Base-by-base conservation (phyloP, 164 flowering plant species). In the Nymphaea colorata region DNA sequence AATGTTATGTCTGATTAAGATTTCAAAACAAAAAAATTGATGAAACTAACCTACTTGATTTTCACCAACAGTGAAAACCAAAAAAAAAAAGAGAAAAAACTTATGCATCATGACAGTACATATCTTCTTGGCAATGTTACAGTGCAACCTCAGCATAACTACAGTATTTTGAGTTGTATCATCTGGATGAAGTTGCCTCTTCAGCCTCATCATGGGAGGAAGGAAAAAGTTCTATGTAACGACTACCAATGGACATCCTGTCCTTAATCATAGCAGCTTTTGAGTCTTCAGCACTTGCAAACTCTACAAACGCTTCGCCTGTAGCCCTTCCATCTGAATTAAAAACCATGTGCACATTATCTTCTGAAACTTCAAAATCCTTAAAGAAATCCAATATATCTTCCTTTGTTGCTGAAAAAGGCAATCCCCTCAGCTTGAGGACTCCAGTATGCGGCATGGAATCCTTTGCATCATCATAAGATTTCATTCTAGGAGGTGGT, bases 251-350 rank as follows among this genome's bases (percentile, higher is more conserved):
- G 3, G 89, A 81, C 96, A 78, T 93, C 71, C 96, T 79, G 70
- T 93, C 98, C 74, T 85, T 89, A 10, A 71, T 77, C 98, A 93
- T 91, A 6, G 97, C 97, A 15, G 87, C 93, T 73, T 78, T 93
- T 12, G 97, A 87, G 67, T 93, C 93, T 53, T 88, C 93, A 4
- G 86, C 79, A 66, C 76, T 82, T 5, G 76, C 72, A 81, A 93
- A 93, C 82, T 93, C 89, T 66, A 90, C 98, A 83, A 75, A 87
- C 6, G 92, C 98, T 77, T 93, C 98, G 53, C 98, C 97, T 41
- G 91, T 81, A 4, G 90, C 82, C 76, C 96, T 83, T 43, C 98
- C 96, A 4, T 86, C 93, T 5, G 79, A 76, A 71, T 85, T 88
- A 65, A 83, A 18, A 7, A 75, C 77, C 12, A 93, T 66, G 77